phyloP scores from a whole-genome alignment of 768 basidiomycete species.

The Auricularia sp. region DNA sequence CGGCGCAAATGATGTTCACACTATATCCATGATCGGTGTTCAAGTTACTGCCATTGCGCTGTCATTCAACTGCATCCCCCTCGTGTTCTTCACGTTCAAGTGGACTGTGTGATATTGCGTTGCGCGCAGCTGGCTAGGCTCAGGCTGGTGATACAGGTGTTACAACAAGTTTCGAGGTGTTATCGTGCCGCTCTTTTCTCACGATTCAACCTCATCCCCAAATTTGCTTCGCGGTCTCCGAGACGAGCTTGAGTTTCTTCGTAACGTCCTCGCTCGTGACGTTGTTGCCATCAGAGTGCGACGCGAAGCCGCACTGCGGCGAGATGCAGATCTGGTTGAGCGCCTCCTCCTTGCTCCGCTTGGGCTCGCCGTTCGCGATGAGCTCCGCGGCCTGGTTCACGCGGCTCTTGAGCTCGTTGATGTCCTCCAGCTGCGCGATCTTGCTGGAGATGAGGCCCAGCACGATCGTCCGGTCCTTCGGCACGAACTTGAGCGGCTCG shows the following conservation, averaged over 20 bases:
- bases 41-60: too few relatives aligned
- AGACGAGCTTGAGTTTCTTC: conserved; percentile 36
- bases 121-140: too few relatives aligned
- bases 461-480: conserved; percentile 29
- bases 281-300: conserved; percentile 47
- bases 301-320: conserved; percentile 57
- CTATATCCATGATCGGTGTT: too few relatives aligned
- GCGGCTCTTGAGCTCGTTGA: conserved; percentile 37
- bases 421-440: conserved; percentile 39
- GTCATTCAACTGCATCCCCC: too few relatives aligned
- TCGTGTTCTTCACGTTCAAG: too few relatives aligned
- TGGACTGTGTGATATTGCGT: too few relatives aligned
- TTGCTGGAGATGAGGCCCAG: conserved; percentile 37
- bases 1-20: too few relatives aligned
- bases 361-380: conserved; percentile 32
- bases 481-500: conserved; percentile 22
- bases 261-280: conserved; percentile 39
- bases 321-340: conserved; percentile 49
- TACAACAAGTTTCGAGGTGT: too few relatives aligned
- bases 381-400: conserved; percentile 44
- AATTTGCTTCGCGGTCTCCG: conserved; percentile 35
- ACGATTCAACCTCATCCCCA: conserved; percentile 19
- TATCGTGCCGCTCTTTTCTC: too few relatives aligned
- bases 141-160: too few relatives aligned
- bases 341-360: conserved; percentile 37